Base-by-base conservation (phyloP, 2,329 filamentous ascomycete genomes). In the Claviceps maximensis region DNA sequence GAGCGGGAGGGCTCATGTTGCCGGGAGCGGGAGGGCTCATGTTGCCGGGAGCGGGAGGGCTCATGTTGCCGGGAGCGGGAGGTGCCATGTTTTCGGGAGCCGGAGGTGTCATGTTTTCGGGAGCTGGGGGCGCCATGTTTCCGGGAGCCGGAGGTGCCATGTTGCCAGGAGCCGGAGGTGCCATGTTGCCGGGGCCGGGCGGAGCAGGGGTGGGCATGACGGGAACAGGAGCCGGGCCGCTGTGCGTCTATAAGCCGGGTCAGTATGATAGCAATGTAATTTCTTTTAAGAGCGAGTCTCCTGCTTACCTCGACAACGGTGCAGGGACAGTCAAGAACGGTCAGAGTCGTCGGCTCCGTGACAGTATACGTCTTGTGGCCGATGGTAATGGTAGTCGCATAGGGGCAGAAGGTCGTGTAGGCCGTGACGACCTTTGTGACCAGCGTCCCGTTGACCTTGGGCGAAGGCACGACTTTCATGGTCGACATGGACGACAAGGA, bases 301-400 rank as follows among this genome's bases (percentile, higher is more conserved):
- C 47, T 27, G 42, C 59, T 54, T 57, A 64, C 65, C 65, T 67
- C 61, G 52, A 61, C 58, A 50, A 69, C 55, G 46, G 75, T 77
- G 70, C 75, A 78, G 54, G 75, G 74, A 66, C 76, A 79, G 63
- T 78, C 68, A 40, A 70, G 72, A 53, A 83, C 73, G 60, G 75
- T 80, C 58, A 81, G 66, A 53, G 74, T 75, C 59, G 77, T 67
- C 56, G 79, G 72, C 63, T 73, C 69, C 51, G 74, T 76, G 59
- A 80, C 72, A 48, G 75, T 74, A 71, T 77, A 82, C 49, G 69
- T 69, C 64, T 74, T 71, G 62, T 67, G 66, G 61, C 73, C 73
- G 65, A 76, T 68, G 57, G 71, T 75, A 58, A 81, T 59, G 57
- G 70, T 71, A 36, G 78, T 79, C 40, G 78, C 72, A 64, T 71